Conservation (phyloP, 23 red algal species). For the Gracilaria domingensis region DNA sequence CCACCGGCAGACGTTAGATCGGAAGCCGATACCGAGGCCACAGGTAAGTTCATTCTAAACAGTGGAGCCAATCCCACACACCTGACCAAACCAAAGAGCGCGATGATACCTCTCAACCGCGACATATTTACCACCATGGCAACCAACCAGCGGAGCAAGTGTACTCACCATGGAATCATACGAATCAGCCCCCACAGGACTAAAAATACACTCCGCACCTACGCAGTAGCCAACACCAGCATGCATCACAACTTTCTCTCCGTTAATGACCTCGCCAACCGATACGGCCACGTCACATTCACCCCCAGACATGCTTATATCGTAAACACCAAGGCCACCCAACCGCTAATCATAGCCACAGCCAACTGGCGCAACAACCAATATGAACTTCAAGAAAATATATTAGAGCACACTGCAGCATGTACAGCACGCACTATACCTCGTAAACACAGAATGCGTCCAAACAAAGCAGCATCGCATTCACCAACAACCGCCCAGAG, state of each 20-base stretch:
- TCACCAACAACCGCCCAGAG: no score
- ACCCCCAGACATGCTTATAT: neutral
- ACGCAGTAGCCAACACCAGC: neutral
- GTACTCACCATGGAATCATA: conserved; percentile 20
- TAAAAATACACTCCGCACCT: neutral
- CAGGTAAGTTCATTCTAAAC: conserved; percentile 1
- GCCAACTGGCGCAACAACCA: conserved; percentile 2
- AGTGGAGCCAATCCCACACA: neutral
- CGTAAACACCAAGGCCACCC: neutral
- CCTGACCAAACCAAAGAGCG: neutral
- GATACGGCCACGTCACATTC: conserved; percentile 10
- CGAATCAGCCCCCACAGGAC: neutral
- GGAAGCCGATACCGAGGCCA: conserved; percentile 4
- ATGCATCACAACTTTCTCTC: conserved; percentile 14
- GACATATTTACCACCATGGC: neutral
- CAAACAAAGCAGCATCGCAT: no score
- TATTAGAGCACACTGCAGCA: no score
- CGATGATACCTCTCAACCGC: neutral
- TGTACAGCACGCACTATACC: no score
- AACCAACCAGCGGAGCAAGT: conserved; percentile 16
- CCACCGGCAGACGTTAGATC: neutral
- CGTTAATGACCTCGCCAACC: conserved; percentile 8
- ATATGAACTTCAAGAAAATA: neutral
- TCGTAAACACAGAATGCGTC: no score
- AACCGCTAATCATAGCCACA: neutral